A percentile compares a stretch with the other conserved stretches of the same genome.
Conservation (phyloP, 2,329 filamentous ascomycete genomes). For the Diaporthe ilicicola region DNA sequence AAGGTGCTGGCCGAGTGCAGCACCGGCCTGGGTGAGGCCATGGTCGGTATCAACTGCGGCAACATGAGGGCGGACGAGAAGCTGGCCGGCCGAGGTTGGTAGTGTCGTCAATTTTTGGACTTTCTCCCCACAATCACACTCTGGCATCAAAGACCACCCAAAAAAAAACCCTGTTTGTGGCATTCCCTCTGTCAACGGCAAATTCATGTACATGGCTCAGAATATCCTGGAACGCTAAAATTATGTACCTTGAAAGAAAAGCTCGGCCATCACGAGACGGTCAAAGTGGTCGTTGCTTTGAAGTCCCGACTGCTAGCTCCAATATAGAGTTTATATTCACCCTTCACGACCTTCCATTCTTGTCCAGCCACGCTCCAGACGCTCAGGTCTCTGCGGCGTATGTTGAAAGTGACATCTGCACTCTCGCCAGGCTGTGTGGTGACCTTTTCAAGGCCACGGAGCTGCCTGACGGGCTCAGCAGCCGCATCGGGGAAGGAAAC, state of each 20-base stretch:
- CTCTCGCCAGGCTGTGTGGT: conserved; percentile 55
- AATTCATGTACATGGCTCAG: not conserved
- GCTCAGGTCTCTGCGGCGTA: conserved; percentile 72
- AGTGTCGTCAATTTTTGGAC: conserved; percentile 36
- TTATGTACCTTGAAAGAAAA: not conserved
- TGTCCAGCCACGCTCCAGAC: conserved; percentile 70
- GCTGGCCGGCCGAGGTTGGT: conserved; percentile 88
- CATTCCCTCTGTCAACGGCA: not conserved
- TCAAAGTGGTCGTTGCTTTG: not conserved
- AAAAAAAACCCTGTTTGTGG: not conserved
- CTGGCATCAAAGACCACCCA: not conserved
- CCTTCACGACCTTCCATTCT: conserved; percentile 64
- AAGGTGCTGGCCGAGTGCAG: conserved; percentile 88
- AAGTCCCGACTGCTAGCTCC: conserved; percentile 40
- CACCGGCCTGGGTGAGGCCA: conserved; percentile 92
- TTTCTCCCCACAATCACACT: not conserved
- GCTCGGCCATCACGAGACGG: not conserved
- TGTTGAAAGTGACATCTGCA: conserved; percentile 55
- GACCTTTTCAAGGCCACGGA: conserved; percentile 72
- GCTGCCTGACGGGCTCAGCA: conserved; percentile 60
- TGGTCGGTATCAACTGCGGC: conserved; percentile 92
- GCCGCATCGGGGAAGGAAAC: conserved; percentile 52
- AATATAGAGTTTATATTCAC: conserved; percentile 53
- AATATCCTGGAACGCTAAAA: not conserved
- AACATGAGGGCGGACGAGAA: conserved; percentile 82